phyloP scores from a whole-genome alignment of 176 grass and related monocot species.

The Coix lacrymajobi region DNA sequence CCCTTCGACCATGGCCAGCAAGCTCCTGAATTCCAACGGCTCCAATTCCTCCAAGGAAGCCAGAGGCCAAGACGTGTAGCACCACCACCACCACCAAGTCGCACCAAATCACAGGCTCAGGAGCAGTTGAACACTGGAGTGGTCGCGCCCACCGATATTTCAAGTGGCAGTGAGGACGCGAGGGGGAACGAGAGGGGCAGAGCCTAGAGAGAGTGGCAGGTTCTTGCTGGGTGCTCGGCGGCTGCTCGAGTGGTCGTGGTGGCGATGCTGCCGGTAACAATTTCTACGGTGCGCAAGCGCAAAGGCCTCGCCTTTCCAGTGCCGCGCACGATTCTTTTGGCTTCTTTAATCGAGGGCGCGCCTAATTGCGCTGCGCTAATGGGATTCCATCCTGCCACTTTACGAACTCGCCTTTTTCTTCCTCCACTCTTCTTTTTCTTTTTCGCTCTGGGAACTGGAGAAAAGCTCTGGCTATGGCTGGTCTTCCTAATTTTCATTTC shows the following conservation, averaged over 20 bases:
- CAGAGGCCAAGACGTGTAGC: background rate
- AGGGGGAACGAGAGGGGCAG: background rate
- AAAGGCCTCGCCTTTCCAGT: conserved; percentile 29
- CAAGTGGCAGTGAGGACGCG: conserved; percentile 10
- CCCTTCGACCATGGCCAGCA: conserved; percentile 42
- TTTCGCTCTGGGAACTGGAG: background rate
- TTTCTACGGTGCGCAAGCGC: conserved; percentile 39
- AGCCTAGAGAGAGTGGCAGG: background rate
- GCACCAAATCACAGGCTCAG: conserved; percentile 2
- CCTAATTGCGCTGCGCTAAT: conserved; percentile 29
- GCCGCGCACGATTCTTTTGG: conserved; percentile 29
- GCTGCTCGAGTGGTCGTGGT: background rate
- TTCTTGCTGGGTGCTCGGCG: conserved; percentile 27
- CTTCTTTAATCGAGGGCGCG: conserved; percentile 26
- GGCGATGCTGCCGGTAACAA: conserved; percentile 18
- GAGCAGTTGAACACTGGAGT: background rate
- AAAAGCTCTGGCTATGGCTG: background rate
- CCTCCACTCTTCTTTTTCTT: background rate
- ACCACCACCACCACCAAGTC: conserved; percentile 6
- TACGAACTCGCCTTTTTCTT: background rate
- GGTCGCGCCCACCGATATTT: background rate
- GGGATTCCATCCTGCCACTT: conserved; percentile 35
- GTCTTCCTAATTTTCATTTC: background rate
- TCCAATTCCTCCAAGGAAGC: conserved; percentile 15
- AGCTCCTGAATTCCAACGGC: background rate